phyloP scores from a whole-genome alignment of 805 yeast genomes.

The Debaryomyces prosopidis region DNA sequence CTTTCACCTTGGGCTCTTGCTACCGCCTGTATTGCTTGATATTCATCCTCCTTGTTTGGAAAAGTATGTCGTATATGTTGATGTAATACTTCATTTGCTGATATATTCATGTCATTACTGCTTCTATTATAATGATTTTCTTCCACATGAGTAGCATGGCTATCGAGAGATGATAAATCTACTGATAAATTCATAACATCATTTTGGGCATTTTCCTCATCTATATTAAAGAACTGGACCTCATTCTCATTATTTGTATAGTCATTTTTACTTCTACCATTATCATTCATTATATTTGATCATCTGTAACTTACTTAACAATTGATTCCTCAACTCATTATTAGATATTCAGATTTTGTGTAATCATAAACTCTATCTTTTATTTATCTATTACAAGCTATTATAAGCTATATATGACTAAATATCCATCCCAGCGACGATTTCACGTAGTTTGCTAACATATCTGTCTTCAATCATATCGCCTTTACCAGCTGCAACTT shows the following conservation, averaged over 20 bases:
- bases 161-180: background rate
- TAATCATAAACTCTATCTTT: background rate
- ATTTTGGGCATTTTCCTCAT: background rate
- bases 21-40: background rate
- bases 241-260: conserved; percentile 2
- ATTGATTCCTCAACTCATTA: background rate
- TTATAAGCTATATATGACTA: conserved; percentile 8
- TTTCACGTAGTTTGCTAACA: conserved; percentile 59
- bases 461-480: conserved; percentile 60
- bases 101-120: background rate
- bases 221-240: background rate
- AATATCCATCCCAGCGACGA: conserved; percentile 59
- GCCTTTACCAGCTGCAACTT: conserved; percentile 82
- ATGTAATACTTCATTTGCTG: background rate
- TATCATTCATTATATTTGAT: conserved; percentile 1
- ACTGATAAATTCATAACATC: background rate
- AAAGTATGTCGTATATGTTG: background rate
- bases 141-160: background rate
- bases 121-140: background rate
- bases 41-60: background rate
- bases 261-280: conserved; percentile 1
- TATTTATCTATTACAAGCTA: background rate
- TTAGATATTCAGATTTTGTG: background rate
- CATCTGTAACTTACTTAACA: background rate
- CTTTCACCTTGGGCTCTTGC: background rate